Base-by-base conservation (phyloP, 768 basidiomycete genomes). In the Mycena indigotica region DNA sequence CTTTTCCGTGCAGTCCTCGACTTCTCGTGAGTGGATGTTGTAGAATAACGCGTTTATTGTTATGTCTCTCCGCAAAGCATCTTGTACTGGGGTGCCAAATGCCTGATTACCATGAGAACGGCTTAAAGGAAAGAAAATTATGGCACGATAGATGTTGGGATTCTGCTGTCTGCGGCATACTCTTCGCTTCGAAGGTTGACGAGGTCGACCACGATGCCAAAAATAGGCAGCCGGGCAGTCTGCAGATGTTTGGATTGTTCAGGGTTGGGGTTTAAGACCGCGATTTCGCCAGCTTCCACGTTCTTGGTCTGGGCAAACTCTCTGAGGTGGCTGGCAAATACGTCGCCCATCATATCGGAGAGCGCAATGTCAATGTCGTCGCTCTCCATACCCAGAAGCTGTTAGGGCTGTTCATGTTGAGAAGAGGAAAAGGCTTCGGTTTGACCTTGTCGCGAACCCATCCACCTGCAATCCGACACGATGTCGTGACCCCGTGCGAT, bases 191-290 rank as follows among this genome's bases (percentile, higher is more conserved):
- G 77, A 54, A 98, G 75, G 68, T 98, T 98, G 2, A 98, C 97
- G 61, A 97, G 86, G 71, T 99, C 97, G 46, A 98, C 77, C 56
- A 95, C 92, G 45, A 91, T 74, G 2, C 83, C 94, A 53, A 92
- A 77, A 29, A 98, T 74, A 40, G 83, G 85, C 35, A 93, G 87
- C 39, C 88, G 88, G 2, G 95, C 95, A 1, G 97, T 98, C 74
- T 98, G 96, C 28, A 99, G 81, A 73, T 99, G 97, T 69, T 99
- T 99, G 28, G 93, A 95, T 75, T 98, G 96, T 39, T 95, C 94
- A 0, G 97, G 96, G 68, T 98, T 98, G 58, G 87, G 86, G 56
- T 91, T 92, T 57, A 99, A 91, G 69, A 87, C 93, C 21, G 88
- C 83, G 49, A 96, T 83, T 8, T 79, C 76, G 28, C 84, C 84